Evolutionary conservation across 306 rosid species (phyloP).

Genomic region (Echinosophora koreensis): DNA sequence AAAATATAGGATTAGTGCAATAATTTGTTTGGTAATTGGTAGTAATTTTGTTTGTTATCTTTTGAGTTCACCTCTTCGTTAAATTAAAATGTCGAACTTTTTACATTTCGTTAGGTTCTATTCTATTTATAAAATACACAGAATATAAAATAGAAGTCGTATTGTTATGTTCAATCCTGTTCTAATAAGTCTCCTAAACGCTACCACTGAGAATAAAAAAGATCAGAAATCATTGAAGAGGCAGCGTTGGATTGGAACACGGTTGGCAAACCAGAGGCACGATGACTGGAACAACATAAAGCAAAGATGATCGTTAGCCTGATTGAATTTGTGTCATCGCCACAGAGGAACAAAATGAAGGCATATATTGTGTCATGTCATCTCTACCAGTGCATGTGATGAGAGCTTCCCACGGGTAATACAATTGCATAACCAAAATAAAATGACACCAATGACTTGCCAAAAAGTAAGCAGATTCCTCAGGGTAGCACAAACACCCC

Average conservation of each 20-base stretch:
- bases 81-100: too few relatives aligned
- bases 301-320: constrained; percentile 5
- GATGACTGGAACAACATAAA: neutral
- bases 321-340: neutral
- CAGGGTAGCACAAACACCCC: constrained; percentile 19
- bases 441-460: neutral
- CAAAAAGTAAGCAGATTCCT: constrained; percentile 18
- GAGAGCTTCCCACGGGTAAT: neutral
- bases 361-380: neutral
- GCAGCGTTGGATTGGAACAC: neutral
- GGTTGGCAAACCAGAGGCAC: neutral
- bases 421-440: neutral
- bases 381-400: neutral
- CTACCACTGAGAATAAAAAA: neutral
- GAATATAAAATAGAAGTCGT: too few relatives aligned
- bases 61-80: too few relatives aligned
- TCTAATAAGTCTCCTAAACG: too few relatives aligned
- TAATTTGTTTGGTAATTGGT: too few relatives aligned
- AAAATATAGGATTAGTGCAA: too few relatives aligned
- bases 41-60: too few relatives aligned
- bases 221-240: neutral
- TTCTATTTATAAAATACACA: too few relatives aligned
- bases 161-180: too few relatives aligned
- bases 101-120: too few relatives aligned
- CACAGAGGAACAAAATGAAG: neutral